These are phyloP conservation scores for Fraxinus sp. DNA, from an alignment of 305 asterid genomes.

Conservation along the genomic window DNA sequence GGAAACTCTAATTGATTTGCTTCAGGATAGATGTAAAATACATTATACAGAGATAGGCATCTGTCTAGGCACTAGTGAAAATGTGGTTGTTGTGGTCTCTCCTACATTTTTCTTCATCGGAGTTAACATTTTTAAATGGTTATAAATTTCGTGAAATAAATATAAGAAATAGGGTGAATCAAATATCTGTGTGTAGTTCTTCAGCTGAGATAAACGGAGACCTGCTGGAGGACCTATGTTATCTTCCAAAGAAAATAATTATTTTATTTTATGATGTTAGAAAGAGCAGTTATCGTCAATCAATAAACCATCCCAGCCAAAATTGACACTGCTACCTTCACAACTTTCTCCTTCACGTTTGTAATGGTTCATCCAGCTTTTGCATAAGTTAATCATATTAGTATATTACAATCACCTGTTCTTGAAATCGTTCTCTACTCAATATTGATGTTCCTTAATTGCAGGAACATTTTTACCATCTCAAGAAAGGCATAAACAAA, in stretches of 20 bases:
- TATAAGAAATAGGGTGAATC: background rate
- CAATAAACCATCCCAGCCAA: background rate
- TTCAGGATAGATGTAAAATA: background rate
- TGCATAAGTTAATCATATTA: conserved; percentile 6
- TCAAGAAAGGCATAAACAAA: background rate
- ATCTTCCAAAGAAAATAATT: background rate
- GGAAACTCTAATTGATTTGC: background rate
- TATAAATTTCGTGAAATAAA: background rate
- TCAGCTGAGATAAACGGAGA: background rate
- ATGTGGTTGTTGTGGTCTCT: background rate
- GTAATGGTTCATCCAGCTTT: background rate
- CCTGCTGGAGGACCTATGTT: background rate
- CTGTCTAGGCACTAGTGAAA: background rate
- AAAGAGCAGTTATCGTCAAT: background rate
- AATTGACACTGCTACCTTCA: background rate
- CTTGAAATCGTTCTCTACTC: background rate
- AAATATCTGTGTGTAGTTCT: background rate
- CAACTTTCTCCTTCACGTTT: background rate
- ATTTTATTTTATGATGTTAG: background rate
- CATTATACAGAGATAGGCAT: background rate
- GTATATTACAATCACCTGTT: background rate
- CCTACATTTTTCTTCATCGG: background rate
- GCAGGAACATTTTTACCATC: background rate
- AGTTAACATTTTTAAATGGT: background rate
- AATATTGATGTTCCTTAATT: conserved; percentile 2